Base-by-base conservation (phyloP, 495 filamentous ascomycete genomes). In the Podospora australis region DNA sequence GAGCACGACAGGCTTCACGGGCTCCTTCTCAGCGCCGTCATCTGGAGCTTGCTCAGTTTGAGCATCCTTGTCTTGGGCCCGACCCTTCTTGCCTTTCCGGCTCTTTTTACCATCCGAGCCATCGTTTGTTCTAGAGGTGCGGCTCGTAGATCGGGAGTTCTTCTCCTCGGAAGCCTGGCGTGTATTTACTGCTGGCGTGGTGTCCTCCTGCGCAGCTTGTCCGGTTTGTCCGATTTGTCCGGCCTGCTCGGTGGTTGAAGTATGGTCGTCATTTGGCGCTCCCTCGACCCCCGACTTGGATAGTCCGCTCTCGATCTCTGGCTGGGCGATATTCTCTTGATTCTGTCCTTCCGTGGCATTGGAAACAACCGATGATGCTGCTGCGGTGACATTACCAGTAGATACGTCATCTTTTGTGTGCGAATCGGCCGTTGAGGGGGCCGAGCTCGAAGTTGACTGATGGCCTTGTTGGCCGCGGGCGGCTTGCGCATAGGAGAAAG, bases 401-500 rank as follows among this genome's bases (percentile, higher is more conserved):
- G 56, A 49, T 1, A 51, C 81, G 53, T 92, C 87, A 59, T 86
- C 88, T 35, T 67, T 67, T 23, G 73, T 71, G 41, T 80, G 66
- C 24, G 80, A 82, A 29, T 82, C 79, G 20, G 74, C 75, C n/a
- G 80, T 80, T 13, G 78, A 78, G 11, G 78, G 77, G 32, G 79
- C 83, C 55, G 83, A 76, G 52, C 79, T 86, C 28, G 86, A 81
- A 14, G 82, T 83, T 6, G 55, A 46, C 44, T 64, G 60, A n/a
- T 21, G 82, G 76, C n/a, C 81, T 78, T 6, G 73, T 49, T 79
- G 74, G 56, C 88, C 86, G 67, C 88, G 90, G 22, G 91, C 92
- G 60, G 91, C 91, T 74, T 95, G 89, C 48, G 91, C 91, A 69
- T 98, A 98, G 34, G 92, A 96, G 67, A 96, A 94, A 46, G 75